These are phyloP conservation scores for Phialophora macrospora DNA, from an alignment of 2,329 filamentous ascomycete genomes.

Conservation along the genomic window DNA sequence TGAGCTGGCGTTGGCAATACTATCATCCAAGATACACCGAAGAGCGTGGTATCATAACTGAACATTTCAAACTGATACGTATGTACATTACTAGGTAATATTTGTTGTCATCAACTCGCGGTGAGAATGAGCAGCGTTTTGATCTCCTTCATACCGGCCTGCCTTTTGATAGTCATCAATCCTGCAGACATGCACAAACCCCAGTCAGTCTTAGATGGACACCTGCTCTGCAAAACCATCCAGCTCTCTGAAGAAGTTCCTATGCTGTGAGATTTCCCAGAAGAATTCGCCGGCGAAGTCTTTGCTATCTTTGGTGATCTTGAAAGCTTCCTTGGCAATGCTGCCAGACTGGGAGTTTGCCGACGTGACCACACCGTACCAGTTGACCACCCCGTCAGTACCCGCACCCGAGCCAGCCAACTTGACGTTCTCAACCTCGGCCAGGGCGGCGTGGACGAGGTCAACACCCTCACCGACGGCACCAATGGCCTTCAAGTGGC, in stretches of 20 bases:
- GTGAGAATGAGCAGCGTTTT: not conserved
- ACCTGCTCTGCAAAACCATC: conserved; percentile 61
- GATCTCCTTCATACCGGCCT: not conserved
- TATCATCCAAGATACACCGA: not conserved
- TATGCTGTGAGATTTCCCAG: conserved; percentile 71
- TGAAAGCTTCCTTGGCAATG: conserved; percentile 63
- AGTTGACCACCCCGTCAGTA: conserved; percentile 60
- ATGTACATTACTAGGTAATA: not conserved
- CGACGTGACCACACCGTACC: conserved; percentile 78
- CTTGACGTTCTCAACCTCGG: conserved; percentile 53
- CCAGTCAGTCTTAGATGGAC: conserved; percentile 14
- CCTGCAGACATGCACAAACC: not conserved
- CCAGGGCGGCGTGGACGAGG: conserved; percentile 59
- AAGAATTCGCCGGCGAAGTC: conserved; percentile 75
- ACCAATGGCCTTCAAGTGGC: conserved; percentile 78
- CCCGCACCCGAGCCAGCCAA: conserved; percentile 51
- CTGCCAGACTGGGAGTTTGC: conserved; percentile 52
- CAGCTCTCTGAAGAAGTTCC: conserved; percentile 74
- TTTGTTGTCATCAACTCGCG: not conserved
- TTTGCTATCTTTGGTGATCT: conserved; percentile 69
- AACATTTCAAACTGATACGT: not conserved
- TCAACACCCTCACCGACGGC: conserved; percentile 74
- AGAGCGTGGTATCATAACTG: not conserved
- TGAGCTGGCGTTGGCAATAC: not conserved
- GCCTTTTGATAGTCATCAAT: not conserved